Conservation (phyloP, 139 green algal genomes). For the Gonium pectorale region DNA sequence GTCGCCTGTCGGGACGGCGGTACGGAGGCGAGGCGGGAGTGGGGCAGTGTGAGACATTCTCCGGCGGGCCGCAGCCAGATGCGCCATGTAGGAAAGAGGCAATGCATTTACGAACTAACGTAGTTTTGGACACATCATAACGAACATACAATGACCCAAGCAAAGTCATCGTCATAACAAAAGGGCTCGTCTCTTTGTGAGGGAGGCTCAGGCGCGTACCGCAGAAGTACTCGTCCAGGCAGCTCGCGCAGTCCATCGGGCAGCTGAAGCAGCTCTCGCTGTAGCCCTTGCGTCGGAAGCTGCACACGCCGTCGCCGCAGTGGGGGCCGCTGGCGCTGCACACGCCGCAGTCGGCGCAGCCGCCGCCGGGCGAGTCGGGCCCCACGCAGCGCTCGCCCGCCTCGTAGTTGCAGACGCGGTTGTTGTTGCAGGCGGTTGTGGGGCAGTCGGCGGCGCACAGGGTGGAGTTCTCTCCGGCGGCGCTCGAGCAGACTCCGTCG, state of each 20-base stretch:
- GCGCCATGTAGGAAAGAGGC: no score
- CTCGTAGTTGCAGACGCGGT: not conserved
- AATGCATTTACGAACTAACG: no score
- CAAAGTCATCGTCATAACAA: no score
- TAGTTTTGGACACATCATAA: no score
- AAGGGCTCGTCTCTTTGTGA: no score
- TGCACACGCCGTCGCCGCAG: slow-evolving; percentile 34
- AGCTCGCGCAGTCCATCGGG: not conserved
- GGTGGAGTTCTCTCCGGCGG: slow-evolving; percentile 8
- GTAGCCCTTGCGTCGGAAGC: not conserved
- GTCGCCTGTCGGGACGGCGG: no score
- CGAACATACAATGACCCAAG: no score
- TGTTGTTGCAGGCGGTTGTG: slow-evolving; percentile 21
- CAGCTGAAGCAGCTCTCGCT: slow-evolving; percentile 19
- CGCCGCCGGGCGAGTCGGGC: not conserved
- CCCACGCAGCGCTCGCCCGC: slow-evolving; percentile 1
- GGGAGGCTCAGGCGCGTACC: no score
- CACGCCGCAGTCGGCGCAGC: slow-evolving; percentile 18
- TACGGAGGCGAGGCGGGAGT: no score
- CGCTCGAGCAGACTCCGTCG: slow-evolving; percentile 7
- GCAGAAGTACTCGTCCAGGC: not conserved
- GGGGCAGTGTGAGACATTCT: no score
- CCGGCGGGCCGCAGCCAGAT: no score
- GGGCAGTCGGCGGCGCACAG: slow-evolving; percentile 16
- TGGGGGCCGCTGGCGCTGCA: not conserved